These are phyloP conservation scores for Pseudogymnoascus sp. DNA, from an alignment of 2,329 filamentous ascomycete species.

Conservation along the genomic window DNA sequence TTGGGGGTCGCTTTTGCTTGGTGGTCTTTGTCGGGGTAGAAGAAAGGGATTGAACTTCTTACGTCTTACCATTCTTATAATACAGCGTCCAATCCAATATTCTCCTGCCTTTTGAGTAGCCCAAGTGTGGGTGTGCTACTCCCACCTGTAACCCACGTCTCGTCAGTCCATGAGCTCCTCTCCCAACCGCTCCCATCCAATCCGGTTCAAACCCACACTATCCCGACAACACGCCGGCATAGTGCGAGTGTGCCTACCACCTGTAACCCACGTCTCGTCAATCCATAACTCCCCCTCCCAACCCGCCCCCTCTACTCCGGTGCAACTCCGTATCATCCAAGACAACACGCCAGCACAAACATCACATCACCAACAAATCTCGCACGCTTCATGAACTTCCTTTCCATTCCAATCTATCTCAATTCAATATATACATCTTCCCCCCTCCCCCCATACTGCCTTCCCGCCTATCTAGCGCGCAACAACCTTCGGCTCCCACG, in stretches of 20 bases:
- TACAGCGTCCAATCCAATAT: neutral
- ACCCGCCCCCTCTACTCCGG: too few species aligned
- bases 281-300: too few species aligned
- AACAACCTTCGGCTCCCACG: slow-evolving; percentile 44
- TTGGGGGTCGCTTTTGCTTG: neutral
- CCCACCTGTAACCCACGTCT: too few species aligned
- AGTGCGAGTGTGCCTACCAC: too few species aligned
- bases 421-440: slow-evolving; percentile 27
- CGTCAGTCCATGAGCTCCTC: too few species aligned
- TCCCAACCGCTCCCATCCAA: too few species aligned
- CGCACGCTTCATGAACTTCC: neutral
- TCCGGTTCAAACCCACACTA: too few species aligned
- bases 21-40: neutral
- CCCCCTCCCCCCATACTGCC: neutral
- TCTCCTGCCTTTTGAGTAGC: neutral
- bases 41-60: neutral
- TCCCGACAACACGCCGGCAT: too few species aligned
- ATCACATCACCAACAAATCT: neutral
- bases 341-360: neutral
- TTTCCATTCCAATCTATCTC: slow-evolving; percentile 12
- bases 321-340: too few species aligned
- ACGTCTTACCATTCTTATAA: too few species aligned
- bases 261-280: too few species aligned
- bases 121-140: too few species aligned
- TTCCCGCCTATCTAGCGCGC: slow-evolving; percentile 20